A percentile compares a stretch with the other conserved stretches of the same genome.
These are phyloP conservation scores for Teunomyces aglyptinius DNA, from an alignment of 805 yeast species.

Conservation along the genomic window DNA sequence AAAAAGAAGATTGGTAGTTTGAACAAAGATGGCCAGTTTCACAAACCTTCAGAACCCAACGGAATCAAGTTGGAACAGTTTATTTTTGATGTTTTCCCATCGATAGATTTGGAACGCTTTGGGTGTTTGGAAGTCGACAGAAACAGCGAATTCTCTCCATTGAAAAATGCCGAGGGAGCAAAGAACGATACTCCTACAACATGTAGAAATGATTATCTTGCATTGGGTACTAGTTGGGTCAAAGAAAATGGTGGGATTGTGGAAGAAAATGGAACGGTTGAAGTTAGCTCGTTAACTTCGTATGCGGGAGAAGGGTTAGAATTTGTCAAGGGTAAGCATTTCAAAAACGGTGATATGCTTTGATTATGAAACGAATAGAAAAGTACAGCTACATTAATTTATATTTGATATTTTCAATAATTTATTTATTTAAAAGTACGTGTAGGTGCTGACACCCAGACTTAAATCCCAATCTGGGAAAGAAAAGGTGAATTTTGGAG, in stretches of 20 bases:
- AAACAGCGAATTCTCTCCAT: conserved; percentile 83
- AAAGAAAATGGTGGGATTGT: conserved; percentile 64
- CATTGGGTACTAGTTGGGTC: conserved; percentile 75
- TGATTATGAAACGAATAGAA: conserved; percentile 7
- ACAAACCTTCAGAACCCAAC: conserved; percentile 73
- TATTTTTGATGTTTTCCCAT: conserved; percentile 92
- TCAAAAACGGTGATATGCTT: conserved; percentile 31
- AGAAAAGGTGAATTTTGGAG: not conserved
- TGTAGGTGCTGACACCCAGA: not conserved
- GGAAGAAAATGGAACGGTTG: conserved; percentile 52
- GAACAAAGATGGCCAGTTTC: conserved; percentile 45
- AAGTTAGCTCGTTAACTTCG: conserved; percentile 72
- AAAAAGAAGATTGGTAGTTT: conserved; percentile 76
- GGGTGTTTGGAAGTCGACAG: conserved; percentile 93
- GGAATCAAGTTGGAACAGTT: conserved; percentile 96
- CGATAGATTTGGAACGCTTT: conserved; percentile 65
- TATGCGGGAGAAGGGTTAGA: conserved; percentile 75
- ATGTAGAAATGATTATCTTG: conserved; percentile 62
- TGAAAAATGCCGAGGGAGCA: conserved; percentile 88
- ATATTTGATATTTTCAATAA: not conserved
- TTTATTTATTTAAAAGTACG: not conserved
- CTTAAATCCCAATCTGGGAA: not conserved
- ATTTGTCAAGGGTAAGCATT: conserved; percentile 47
- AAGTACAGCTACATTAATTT: not conserved
- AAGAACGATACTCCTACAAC: conserved; percentile 81